phyloP scores from a whole-genome alignment of 2,329 filamentous ascomycete genomes.

The Rutstroemia sp. region DNA sequence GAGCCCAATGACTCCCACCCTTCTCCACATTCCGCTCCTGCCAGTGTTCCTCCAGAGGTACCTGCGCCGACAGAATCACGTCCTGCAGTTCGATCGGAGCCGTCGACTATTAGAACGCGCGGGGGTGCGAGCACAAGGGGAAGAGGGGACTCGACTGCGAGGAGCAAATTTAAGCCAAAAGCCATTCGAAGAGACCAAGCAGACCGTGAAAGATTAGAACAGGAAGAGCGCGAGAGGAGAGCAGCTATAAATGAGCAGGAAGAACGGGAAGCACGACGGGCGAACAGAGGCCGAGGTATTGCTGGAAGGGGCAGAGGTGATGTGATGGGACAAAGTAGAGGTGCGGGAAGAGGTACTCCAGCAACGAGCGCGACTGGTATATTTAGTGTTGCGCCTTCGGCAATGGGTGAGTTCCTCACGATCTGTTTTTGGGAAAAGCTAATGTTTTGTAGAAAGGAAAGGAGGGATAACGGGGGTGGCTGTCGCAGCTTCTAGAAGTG shows the following conservation, averaged over 20 bases:
- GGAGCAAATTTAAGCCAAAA: constrained; percentile 29
- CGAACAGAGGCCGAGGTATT: constrained; percentile 17
- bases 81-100: constrained; percentile 4
- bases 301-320: constrained; percentile 26
- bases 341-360: constrained; percentile 9
- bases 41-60: constrained; percentile 23
- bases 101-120: neutral
- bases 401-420: neutral
- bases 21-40: constrained; percentile 26
- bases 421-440: neutral
- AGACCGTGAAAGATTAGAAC: constrained; percentile 21
- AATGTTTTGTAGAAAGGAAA: constrained; percentile 3
- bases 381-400: constrained; percentile 11
- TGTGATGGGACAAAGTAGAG: constrained; percentile 25
- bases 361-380: constrained; percentile 19
- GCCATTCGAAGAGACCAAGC: constrained; percentile 21
- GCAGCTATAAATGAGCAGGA: constrained; percentile 13
- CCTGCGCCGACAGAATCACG: constrained; percentile 22
- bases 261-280: constrained; percentile 13
- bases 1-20: constrained; percentile 12
- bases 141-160: constrained; percentile 14
- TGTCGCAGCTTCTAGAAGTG: neutral
- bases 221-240: constrained; percentile 15
- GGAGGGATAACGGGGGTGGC: neutral
- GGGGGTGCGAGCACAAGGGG: constrained; percentile 5